Percentiles rank a stretch among this genome's conserved stretches.
Conservation (phyloP, 148 eudicot genomes). For the Chenopodium quinoa region DNA sequence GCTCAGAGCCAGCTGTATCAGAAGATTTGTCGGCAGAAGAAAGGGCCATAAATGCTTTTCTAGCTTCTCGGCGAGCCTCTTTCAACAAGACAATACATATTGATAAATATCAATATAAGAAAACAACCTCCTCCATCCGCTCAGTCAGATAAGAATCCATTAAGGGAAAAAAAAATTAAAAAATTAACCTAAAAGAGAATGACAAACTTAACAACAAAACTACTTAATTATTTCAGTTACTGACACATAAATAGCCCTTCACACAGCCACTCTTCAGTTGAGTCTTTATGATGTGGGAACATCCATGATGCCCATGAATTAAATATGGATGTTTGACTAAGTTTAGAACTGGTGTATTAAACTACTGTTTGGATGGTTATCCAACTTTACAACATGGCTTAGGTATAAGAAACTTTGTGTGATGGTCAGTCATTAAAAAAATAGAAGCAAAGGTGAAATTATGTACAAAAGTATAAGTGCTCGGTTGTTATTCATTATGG, state of each 20-base stretch:
- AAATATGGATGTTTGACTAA: no score
- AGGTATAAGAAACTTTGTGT: no score
- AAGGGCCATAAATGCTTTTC: conserved; percentile 77
- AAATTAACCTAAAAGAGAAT: neutral
- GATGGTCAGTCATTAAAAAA: no score
- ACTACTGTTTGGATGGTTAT: no score
- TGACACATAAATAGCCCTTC: neutral
- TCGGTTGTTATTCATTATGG: no score
- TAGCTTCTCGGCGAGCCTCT: conserved; percentile 83
- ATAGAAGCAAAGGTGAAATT: no score
- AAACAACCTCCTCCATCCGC: neutral
- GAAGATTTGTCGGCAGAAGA: conserved; percentile 41
- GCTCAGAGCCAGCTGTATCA: conserved; percentile 32
- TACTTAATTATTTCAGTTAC: neutral
- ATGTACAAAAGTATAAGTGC: no score
- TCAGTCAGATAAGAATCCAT: neutral
- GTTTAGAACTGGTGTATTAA: no score
- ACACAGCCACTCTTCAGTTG: neutral
- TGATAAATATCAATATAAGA: neutral
- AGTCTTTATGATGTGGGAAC: neutral
- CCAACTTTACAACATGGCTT: no score
- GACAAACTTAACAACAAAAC: neutral
- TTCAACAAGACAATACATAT: neutral
- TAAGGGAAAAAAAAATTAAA: neutral
- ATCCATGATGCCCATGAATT: no score